phyloP scores from a whole-genome alignment of 495 filamentous ascomycete genomes.

The Penicillium lagena region DNA sequence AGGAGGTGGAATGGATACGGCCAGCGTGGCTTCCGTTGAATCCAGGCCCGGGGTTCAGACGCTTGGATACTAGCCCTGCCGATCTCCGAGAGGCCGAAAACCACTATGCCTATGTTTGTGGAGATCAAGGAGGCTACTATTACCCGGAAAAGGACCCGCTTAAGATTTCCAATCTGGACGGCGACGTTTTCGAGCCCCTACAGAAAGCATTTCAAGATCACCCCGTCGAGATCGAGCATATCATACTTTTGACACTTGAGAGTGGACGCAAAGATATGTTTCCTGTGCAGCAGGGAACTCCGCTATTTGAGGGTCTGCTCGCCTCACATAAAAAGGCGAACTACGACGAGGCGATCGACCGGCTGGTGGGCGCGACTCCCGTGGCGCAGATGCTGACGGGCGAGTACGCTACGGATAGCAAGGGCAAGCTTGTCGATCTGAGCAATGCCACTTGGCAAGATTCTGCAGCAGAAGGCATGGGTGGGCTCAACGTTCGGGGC shows the following conservation, averaged over 20 bases:
- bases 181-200: slow-evolving; percentile 24
- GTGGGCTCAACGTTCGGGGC: slow-evolving; percentile 38
- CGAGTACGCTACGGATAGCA: slow-evolving; percentile 30
- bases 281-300: slow-evolving; percentile 33
- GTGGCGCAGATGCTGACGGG: slow-evolving; percentile 38
- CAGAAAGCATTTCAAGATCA: slow-evolving; percentile 23
- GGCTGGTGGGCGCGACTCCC: slow-evolving; percentile 26
- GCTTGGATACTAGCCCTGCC: slow-evolving; percentile 14
- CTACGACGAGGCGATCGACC: slow-evolving; percentile 15
- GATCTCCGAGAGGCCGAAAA: slow-evolving; percentile 7
- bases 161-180: slow-evolving; percentile 36
- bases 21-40: slow-evolving; percentile 23
- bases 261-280: slow-evolving; percentile 43
- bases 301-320: slow-evolving; percentile 31
- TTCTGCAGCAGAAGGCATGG: slow-evolving; percentile 19
- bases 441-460: slow-evolving; percentile 17
- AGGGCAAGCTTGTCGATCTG: slow-evolving; percentile 17
- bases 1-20: slow-evolving; percentile 12
- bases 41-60: slow-evolving; percentile 20
- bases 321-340: slow-evolving; percentile 18
- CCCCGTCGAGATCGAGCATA: slow-evolving; percentile 31
- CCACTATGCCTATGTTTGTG: slow-evolving; percentile 13
- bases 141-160: slow-evolving; percentile 33
- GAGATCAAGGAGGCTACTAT: slow-evolving; percentile 20
- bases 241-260: slow-evolving; percentile 38